These are phyloP conservation scores for Licmophora abbreviata DNA, from an alignment of 108 stramenopile species.

Conservation along the genomic window DNA sequence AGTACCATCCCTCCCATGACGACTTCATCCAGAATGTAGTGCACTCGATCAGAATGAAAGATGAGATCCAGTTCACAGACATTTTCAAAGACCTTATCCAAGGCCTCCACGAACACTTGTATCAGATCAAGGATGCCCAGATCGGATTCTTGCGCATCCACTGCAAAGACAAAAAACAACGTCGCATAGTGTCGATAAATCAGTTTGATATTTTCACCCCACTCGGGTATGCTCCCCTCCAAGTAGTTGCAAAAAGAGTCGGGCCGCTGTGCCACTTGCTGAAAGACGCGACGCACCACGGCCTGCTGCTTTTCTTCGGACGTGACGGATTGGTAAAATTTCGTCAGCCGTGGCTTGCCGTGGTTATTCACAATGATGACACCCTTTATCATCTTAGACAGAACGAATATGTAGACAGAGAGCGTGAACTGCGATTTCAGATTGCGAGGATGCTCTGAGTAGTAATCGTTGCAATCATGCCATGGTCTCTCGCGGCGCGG, in stretches of 20 bases:
- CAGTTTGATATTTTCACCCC: conserved; percentile 95
- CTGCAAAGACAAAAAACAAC: conserved; percentile 98
- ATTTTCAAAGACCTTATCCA: conserved; percentile 99
- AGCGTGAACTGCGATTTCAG: too few relatives aligned
- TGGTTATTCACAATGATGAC: conserved; percentile 98
- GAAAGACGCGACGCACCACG: conserved; percentile 91
- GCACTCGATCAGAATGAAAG: conserved; percentile 94
- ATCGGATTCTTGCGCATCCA: conserved; percentile 95
- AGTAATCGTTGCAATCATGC: too few relatives aligned
- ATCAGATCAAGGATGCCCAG: conserved; percentile 98
- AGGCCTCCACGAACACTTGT: conserved; percentile 98
- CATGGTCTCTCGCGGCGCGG: too few relatives aligned
- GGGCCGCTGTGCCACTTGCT: conserved; percentile 92
- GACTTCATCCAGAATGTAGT: conserved; percentile 92
- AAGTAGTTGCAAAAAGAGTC: conserved; percentile 99
- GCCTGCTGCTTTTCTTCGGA: conserved; percentile 90
- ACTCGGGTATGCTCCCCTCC: conserved; percentile 93
- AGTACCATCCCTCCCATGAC: conserved; percentile 99
- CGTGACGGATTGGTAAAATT: conserved; percentile 94
- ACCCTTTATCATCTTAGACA: conserved; percentile 90
- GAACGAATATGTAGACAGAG: too few relatives aligned
- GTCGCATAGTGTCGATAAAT: conserved; percentile 99
- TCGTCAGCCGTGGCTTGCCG: conserved; percentile 93
- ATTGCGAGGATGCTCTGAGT: too few relatives aligned
- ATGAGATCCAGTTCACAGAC: conserved; percentile 99